Conservation (phyloP, 768 basidiomycete species). For the Rickenella mellea region DNA sequence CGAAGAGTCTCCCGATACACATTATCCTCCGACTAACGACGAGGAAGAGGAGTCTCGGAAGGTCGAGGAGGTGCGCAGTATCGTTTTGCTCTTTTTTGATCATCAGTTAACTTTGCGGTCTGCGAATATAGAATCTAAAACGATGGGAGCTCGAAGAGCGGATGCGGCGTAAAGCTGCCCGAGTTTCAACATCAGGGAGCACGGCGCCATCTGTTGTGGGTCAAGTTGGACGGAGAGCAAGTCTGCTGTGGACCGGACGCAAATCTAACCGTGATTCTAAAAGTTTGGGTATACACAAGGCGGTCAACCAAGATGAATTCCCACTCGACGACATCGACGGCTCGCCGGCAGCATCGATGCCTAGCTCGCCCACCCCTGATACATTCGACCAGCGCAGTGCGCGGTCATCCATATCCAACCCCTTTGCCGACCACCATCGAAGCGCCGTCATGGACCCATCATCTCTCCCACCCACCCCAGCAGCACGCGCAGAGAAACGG, state of each 20-base stretch:
- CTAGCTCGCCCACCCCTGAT: conserved; percentile 27
- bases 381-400: conserved; percentile 36
- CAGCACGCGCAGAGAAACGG: neutral
- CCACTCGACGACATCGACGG: conserved; percentile 43
- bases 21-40: conserved; percentile 67
- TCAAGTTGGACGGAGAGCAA: conserved; percentile 50
- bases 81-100: conserved; percentile 5
- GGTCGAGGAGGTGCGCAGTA: conserved; percentile 55
- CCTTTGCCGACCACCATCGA: conserved; percentile 17
- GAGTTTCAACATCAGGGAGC: conserved; percentile 36
- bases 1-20: no score
- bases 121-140: conserved; percentile 48
- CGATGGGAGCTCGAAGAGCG: conserved; percentile 75
- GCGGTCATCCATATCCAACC: conserved; percentile 1
- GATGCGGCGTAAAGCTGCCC: conserved; percentile 61
- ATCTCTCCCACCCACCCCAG: conserved; percentile 4
- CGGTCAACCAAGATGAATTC: conserved; percentile 15
- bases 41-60: conserved; percentile 58
- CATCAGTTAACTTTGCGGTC: neutral
- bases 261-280: conserved; percentile 14
- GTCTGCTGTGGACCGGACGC: conserved; percentile 42
- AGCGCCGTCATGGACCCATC: conserved; percentile 16
- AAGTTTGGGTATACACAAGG: conserved; percentile 23
- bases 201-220: conserved; percentile 38
- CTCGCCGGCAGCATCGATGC: conserved; percentile 23